phyloP scores from a whole-genome alignment of 1,284 basidiomycete genomes.

The Tilletia caries region DNA sequence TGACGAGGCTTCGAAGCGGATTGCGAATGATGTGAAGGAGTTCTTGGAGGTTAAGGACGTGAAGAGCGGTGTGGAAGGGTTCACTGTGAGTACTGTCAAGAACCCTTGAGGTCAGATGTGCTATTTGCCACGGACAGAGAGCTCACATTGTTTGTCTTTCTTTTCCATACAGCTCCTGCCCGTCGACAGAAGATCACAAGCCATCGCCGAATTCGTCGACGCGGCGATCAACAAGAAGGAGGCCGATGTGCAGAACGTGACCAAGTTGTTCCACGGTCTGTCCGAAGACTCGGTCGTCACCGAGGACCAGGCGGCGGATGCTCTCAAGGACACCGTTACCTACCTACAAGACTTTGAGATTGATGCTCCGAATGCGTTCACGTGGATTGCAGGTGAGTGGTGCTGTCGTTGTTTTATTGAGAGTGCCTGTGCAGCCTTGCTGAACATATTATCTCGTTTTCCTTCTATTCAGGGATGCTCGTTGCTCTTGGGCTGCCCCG shows the following conservation, averaged over 20 bases:
- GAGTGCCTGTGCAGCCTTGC: no score
- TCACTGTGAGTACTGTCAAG: slow-evolving; percentile 12
- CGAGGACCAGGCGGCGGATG: slow-evolving; percentile 63
- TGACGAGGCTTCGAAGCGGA: slow-evolving; percentile 71
- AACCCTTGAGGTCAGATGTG: no score
- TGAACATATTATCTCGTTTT: no score
- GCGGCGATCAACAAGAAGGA: slow-evolving; percentile 75
- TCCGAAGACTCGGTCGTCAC: slow-evolving; percentile 32
- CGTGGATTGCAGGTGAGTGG: slow-evolving; percentile 62
- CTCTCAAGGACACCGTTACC: slow-evolving; percentile 67
- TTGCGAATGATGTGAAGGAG: slow-evolving; percentile 61
- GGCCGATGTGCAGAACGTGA: slow-evolving; percentile 66
- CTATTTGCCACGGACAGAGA: no score
- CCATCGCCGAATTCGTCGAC: slow-evolving; percentile 73
- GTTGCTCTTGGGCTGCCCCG: slow-evolving; percentile 2
- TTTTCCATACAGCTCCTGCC: slow-evolving; percentile 71
- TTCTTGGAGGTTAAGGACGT: slow-evolving; percentile 63
- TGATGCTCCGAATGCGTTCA: slow-evolving; percentile 81
- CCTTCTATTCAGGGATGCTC: slow-evolving; percentile 17
- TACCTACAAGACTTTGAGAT: slow-evolving; percentile 79
- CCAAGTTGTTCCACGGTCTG: slow-evolving; percentile 46
- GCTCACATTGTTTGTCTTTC: no score
- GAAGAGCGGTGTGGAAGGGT: slow-evolving; percentile 74
- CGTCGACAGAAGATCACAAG: slow-evolving; percentile 62
- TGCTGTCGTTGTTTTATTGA: slow-evolving; percentile 27